Evolutionary conservation across 371 early-diverging fungal species (phyloP).

Genomic region (Lichtheimia hyalospora): DNA sequence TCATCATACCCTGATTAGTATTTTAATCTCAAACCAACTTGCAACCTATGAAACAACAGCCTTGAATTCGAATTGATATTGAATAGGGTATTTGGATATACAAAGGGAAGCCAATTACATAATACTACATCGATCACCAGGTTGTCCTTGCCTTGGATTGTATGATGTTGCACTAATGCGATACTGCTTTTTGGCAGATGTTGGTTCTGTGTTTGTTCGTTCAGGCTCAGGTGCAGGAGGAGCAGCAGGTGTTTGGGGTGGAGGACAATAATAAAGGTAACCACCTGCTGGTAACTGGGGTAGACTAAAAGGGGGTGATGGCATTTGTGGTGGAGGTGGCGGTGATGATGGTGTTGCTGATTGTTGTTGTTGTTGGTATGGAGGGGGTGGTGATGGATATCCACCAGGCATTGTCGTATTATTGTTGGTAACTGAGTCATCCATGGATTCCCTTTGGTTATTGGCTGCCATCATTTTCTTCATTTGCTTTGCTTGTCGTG

Average conservation of each 20-base stretch:
- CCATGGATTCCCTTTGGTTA: neutral
- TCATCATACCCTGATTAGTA: no score
- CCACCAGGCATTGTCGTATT: slow-evolving; percentile 6
- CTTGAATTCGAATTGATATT: no score
- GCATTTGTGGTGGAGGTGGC: neutral
- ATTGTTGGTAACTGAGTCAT: no score
- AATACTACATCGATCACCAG: slow-evolving; percentile 7
- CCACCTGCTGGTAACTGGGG: slow-evolving; percentile 10
- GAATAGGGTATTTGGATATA: no score
- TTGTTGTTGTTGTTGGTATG: neutral
- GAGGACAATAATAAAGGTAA: slow-evolving; percentile 11
- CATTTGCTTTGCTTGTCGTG: neutral
- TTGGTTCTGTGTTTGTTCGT: neutral
- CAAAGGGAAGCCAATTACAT: no score
- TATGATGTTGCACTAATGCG: slow-evolving; percentile 1
- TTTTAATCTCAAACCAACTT: no score
- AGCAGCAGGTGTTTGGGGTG: neutral
- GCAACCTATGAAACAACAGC: no score
- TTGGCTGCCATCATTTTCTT: neutral
- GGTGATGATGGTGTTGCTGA: neutral
- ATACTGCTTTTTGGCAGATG: neutral
- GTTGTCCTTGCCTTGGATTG: slow-evolving; percentile 5
- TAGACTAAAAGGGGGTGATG: slow-evolving; percentile 3
- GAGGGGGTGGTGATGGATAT: neutral
- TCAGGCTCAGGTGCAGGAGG: neutral